Conservation (phyloP, 176 grass and related monocot genomes). For the Rhynchospora pubera region DNA sequence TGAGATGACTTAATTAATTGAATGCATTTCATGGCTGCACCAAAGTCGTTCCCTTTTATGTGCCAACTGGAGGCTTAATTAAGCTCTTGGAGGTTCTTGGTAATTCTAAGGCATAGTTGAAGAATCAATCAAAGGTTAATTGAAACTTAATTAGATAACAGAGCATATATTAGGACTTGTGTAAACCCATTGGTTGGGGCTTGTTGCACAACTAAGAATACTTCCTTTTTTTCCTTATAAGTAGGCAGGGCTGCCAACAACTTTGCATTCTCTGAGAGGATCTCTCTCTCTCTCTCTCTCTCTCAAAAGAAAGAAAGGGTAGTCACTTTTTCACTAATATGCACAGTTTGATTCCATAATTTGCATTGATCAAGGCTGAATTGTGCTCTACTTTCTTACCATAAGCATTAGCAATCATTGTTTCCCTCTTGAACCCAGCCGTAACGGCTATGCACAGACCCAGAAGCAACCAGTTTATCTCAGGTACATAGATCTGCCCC, state of each 20-base stretch:
- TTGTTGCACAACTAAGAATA: no score
- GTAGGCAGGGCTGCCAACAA: no score
- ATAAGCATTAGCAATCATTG: conserved; percentile 83
- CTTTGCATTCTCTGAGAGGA: no score
- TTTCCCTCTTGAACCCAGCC: conserved; percentile 68
- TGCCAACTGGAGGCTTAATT: background rate
- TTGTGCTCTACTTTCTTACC: conserved; percentile 30
- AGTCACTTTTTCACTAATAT: no score
- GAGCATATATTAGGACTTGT: background rate
- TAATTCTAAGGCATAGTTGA: background rate
- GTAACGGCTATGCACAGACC: conserved; percentile 84
- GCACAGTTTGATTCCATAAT: background rate
- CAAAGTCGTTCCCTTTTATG: background rate
- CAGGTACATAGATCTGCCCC: conserved; percentile 90
- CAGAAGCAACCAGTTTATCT: conserved; percentile 87
- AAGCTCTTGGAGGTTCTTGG: background rate
- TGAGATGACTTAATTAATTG: background rate
- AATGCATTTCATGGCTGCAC: background rate
- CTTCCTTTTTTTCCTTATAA: no score
- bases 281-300: no score
- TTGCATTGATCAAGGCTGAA: background rate
- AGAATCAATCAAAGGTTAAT: background rate
- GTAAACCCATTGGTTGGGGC: background rate
- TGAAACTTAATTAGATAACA: background rate
- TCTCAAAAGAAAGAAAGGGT: no score